phyloP scores from a whole-genome alignment of 257 asterid species.

The Parsonsia alboflavescens region DNA sequence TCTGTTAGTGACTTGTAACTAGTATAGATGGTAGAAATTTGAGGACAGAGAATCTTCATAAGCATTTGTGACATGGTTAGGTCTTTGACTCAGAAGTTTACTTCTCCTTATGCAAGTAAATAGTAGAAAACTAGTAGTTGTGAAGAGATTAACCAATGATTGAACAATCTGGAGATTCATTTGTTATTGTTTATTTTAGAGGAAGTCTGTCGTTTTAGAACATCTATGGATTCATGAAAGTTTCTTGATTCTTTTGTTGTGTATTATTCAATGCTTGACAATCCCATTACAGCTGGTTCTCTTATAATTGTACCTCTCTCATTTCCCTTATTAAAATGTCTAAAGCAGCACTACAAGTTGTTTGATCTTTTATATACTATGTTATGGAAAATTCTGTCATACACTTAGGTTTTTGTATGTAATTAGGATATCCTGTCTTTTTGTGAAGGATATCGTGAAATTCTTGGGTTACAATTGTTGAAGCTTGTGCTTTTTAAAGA shows the following conservation, averaged over 20 bases:
- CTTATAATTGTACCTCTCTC: background rate
- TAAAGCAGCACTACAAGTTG: background rate
- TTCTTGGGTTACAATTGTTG: too few relatives aligned
- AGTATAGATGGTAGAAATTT: background rate
- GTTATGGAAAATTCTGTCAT: too few relatives aligned
- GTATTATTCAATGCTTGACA: background rate
- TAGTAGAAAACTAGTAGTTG: background rate
- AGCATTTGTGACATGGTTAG: background rate
- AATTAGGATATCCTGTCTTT: too few relatives aligned
- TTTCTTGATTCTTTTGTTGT: background rate
- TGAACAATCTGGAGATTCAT: background rate
- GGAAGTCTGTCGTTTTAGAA: background rate
- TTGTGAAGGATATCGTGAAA: background rate
- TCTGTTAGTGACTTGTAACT: background rate
- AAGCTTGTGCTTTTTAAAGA: too few relatives aligned
- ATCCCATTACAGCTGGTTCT: background rate
- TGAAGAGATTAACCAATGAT: background rate
- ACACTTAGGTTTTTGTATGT: too few relatives aligned
- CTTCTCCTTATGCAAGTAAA: background rate
- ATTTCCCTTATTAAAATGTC: background rate
- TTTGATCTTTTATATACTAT: background rate
- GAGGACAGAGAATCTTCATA: background rate
- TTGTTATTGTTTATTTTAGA: background rate
- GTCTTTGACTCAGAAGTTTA: background rate
- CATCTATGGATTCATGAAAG: background rate